Evolutionary conservation across 768 basidiomycete species (phyloP), one percentile per base, ranked within the genome.

Genomic region (Rhodotorula taiwanensis): DNA sequence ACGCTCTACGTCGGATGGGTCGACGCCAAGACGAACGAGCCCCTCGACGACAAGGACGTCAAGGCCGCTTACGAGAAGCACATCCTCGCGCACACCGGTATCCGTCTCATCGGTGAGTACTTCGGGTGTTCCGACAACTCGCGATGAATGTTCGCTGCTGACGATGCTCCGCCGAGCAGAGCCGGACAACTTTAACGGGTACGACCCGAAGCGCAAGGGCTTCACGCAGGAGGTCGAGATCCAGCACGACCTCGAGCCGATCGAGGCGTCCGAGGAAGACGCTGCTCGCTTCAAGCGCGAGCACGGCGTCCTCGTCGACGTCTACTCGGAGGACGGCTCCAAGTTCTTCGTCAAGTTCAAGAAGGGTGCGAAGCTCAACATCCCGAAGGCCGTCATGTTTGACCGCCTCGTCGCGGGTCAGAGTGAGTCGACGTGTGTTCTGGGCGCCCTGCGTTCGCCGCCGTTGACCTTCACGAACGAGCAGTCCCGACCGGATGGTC

Each of bases 331-430:
- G 49, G 86, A 88, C 74, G 86, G 86, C 20, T 90, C 87, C n/a
- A 89, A 94, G 74, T 95, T 88, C 89, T 91, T 89, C 73, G 92
- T 92, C 75, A 95, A 97, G 78, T 86, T 98, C 81, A 98, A 98
- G 86, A 94, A 89, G 78, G 95, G 95, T 54, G 92, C 95, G 16
- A 72, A 72, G 70, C 80, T 99, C 65, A 81, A 86, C 68, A 85
- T 98, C 47, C 94, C 95, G 53, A 99, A 99, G 79, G 88, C 94
- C 4, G 86, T 97, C 83, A 83, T 82, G 70, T 98, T 98, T 82
- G 89, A 85, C 74, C 88, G 94, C 52, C 83, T 88, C 47, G 95
- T 98, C 52, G 93, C 89, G 51, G 94, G 92, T 50, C 95, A 98
- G 76, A 81, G 65, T 67, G 48, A 52, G 65, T 65, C 36, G 2